Evolutionary conservation across 192 early-diverging fungal genomes (phyloP).

Genomic region (Coemansia sp.): DNA sequence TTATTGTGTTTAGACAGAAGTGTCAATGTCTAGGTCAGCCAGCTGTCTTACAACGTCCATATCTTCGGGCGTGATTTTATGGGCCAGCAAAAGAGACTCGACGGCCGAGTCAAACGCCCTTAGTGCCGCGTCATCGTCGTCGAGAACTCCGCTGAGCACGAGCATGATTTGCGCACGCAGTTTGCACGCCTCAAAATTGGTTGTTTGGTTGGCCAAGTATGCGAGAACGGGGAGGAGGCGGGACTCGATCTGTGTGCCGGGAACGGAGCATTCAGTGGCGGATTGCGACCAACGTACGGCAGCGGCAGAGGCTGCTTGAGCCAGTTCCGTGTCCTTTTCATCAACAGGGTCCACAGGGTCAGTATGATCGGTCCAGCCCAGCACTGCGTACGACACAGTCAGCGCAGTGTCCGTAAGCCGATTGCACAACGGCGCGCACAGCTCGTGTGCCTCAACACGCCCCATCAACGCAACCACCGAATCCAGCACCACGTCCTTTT

Average conservation of each 20-base stretch:
- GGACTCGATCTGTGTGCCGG: conserved; percentile 43
- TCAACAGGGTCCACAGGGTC: background rate
- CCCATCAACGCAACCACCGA: conserved; percentile 21
- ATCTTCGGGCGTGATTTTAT: conserved; percentile 48
- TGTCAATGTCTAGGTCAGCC: conserved; percentile 40
- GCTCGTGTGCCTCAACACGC: conserved; percentile 14
- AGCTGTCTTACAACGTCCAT: conserved; percentile 45
- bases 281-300: conserved; percentile 62
- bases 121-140: conserved; percentile 58
- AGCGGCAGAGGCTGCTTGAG: conserved; percentile 24
- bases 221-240: conserved; percentile 28
- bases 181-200: conserved; percentile 25
- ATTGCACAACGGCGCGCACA: conserved; percentile 16
- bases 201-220: conserved; percentile 26
- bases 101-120: conserved; percentile 55
- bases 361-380: conserved; percentile 16
- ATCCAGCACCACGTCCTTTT: background rate
- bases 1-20: too few relatives aligned
- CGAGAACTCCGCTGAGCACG: conserved; percentile 41
- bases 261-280: conserved; percentile 40
- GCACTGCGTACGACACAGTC: conserved; percentile 6
- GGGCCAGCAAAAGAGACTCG: conserved; percentile 48
- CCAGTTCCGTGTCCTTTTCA: background rate
- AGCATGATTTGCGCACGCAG: conserved; percentile 38
- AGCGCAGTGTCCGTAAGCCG: conserved; percentile 19